A percentile compares a stretch with the other conserved stretches of the same genome.
Conservation (phyloP, 2,329 filamentous ascomycete genomes). For the Raffaelea ambrosiae region DNA sequence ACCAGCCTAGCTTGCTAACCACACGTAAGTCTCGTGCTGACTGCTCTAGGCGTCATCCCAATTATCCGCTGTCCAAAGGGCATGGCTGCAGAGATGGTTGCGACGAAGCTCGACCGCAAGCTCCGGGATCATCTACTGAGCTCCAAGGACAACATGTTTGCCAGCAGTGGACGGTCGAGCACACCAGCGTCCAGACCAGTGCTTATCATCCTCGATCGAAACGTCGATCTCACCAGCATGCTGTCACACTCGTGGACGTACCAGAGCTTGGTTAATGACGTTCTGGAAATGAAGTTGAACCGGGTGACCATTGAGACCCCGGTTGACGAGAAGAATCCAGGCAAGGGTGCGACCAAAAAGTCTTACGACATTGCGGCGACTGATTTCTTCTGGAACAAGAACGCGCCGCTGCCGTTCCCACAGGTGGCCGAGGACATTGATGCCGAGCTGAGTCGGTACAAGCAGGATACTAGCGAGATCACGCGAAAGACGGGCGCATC, state of each 20-base stretch:
- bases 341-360: slow-evolving; percentile 72
- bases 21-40: slow-evolving; percentile 15
- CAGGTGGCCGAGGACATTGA: slow-evolving; percentile 93
- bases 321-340: slow-evolving; percentile 65
- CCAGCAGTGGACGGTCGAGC: slow-evolving; percentile 48
- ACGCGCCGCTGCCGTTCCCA: slow-evolving; percentile 83
- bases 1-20: not conserved
- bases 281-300: slow-evolving; percentile 53
- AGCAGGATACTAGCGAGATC: slow-evolving; percentile 87
- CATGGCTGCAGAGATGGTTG: slow-evolving; percentile 88
- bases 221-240: slow-evolving; percentile 94
- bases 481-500: slow-evolving; percentile 92
- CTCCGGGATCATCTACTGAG: slow-evolving; percentile 94
- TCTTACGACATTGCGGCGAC: slow-evolving; percentile 81
- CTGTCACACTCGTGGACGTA: slow-evolving; percentile 85
- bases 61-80: slow-evolving; percentile 92
- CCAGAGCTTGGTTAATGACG: slow-evolving; percentile 70
- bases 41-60: slow-evolving; percentile 65
- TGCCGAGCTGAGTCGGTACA: slow-evolving; percentile 85
- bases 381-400: slow-evolving; percentile 96
- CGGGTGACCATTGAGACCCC: slow-evolving; percentile 87
- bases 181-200: slow-evolving; percentile 74
- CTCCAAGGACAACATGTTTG: slow-evolving; percentile 96
- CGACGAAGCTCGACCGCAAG: slow-evolving; percentile 88
- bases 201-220: slow-evolving; percentile 87